Evolutionary conservation across 2,329 filamentous ascomycete genomes (phyloP).

Genomic region (Pseudogymnoascus destructans): DNA sequence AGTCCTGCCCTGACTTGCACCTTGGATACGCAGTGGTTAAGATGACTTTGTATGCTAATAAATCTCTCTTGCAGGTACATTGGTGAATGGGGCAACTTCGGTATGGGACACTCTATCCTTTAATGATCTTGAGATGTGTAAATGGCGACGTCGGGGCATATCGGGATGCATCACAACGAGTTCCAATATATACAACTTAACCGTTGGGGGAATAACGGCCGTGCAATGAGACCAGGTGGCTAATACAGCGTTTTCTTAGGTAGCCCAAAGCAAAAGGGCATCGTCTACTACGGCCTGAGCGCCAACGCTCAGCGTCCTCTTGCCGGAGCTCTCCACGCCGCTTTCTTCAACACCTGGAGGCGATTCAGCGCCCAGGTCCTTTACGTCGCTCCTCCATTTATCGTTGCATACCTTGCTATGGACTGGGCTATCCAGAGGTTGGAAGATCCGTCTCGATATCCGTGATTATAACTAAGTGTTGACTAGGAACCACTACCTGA

Average conservation of each 20-base stretch:
- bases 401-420: conserved; percentile 70
- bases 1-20: background rate
- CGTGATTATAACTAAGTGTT: conserved; percentile 9
- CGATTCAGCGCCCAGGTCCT: conserved; percentile 76
- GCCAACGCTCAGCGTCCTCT: conserved; percentile 83
- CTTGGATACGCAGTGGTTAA: background rate
- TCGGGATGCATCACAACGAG: background rate
- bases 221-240: conserved; percentile 15
- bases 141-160: background rate
- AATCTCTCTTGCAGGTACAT: conserved; percentile 20
- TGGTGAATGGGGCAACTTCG: conserved; percentile 25
- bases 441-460: conserved; percentile 1
- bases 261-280: conserved; percentile 48
- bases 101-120: conserved; percentile 19
- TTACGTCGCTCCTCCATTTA: conserved; percentile 70
- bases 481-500: conserved; percentile 63
- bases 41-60: background rate
- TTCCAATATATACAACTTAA: background rate
- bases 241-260: conserved; percentile 29
- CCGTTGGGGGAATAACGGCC: background rate
- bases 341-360: conserved; percentile 92
- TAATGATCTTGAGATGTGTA: background rate
- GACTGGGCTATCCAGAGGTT: conserved; percentile 87
- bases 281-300: conserved; percentile 61
- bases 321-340: conserved; percentile 62